These are phyloP conservation scores for Penicillium nucicola DNA, from an alignment of 495 filamentous ascomycete genomes.

Conservation along the genomic window DNA sequence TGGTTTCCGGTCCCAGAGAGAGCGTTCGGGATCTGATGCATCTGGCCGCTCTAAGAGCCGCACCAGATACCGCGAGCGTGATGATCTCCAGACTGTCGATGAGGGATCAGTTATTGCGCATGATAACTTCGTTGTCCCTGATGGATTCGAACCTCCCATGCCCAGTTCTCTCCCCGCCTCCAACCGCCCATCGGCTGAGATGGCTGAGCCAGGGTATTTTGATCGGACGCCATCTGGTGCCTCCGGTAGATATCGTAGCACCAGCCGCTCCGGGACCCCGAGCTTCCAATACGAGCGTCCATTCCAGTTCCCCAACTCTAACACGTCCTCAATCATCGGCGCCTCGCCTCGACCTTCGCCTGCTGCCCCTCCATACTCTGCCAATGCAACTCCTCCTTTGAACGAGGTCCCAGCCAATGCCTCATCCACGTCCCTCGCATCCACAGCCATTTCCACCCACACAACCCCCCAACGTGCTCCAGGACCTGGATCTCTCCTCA, in stretches of 20 bases:
- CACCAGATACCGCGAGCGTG: slow-evolving; percentile 42
- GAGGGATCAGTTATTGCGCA: slow-evolving; percentile 30
- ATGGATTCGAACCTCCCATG: slow-evolving; percentile 25
- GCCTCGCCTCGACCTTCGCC: slow-evolving; percentile 53
- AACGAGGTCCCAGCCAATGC: slow-evolving; percentile 35
- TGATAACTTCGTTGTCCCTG: slow-evolving; percentile 21
- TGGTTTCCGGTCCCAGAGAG: slow-evolving; percentile 42
- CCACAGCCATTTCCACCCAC: slow-evolving; percentile 15
- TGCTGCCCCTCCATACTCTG: slow-evolving; percentile 46
- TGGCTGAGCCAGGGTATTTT: slow-evolving; percentile 22
- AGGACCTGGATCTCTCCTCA: slow-evolving; percentile 39
- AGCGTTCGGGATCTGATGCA: slow-evolving; percentile 61
- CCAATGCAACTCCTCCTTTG: slow-evolving; percentile 55
- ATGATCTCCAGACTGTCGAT: slow-evolving; percentile 43
- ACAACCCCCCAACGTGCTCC: slow-evolving; percentile 27
- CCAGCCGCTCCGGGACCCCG: slow-evolving; percentile 43
- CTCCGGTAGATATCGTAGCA: slow-evolving; percentile 45
- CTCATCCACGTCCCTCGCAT: slow-evolving; percentile 12
- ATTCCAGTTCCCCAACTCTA: slow-evolving; percentile 32
- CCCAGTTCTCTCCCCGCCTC: slow-evolving; percentile 30
- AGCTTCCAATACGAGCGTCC: slow-evolving; percentile 42
- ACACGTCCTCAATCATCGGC: slow-evolving; percentile 38
- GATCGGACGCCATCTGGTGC: slow-evolving; percentile 42
- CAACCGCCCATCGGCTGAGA: slow-evolving; percentile 41
- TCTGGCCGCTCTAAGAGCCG: slow-evolving; percentile 55